These are phyloP conservation scores for Crithidia brevicula DNA, from an alignment of 208 protist genomes.

Conservation along the genomic window DNA sequence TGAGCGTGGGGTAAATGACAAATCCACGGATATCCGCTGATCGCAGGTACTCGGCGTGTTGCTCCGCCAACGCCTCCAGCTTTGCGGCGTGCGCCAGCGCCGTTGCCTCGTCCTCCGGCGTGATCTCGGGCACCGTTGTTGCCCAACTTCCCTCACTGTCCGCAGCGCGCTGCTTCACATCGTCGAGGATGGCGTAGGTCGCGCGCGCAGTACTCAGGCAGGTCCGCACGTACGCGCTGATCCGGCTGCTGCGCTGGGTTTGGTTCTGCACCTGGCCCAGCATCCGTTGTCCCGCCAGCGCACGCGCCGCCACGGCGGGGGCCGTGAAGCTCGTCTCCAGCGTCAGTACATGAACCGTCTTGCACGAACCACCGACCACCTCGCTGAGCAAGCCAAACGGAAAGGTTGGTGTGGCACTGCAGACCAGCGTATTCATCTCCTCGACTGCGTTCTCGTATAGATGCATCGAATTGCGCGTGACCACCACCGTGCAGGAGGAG, in stretches of 20 bases:
- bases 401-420: conserved; percentile 4
- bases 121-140: not conserved
- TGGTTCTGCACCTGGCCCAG: conserved; percentile 23
- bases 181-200: not conserved
- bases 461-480: conserved; percentile 32
- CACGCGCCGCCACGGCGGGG: not conserved
- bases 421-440: conserved; percentile 22
- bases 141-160: not conserved
- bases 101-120: conserved; percentile 3
- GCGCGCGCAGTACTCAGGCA: conserved; percentile 18
- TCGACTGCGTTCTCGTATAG: conserved; percentile 26
- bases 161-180: not conserved
- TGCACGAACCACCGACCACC: conserved; percentile 30
- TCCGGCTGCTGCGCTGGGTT: conserved; percentile 14
- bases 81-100: conserved; percentile 6
- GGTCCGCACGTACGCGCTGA: conserved; percentile 26
- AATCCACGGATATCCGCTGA: conserved; percentile 17
- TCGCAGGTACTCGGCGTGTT: conserved; percentile 42
- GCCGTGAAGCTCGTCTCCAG: conserved; percentile 19
- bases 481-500: conserved; percentile 47
- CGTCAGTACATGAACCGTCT: conserved; percentile 35
- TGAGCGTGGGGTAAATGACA: conserved; percentile 24
- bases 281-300: conserved; percentile 32
- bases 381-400: conserved; percentile 42
- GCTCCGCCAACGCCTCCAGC: conserved; percentile 24